Evolutionary conservation across 495 filamentous ascomycete genomes (phyloP).

Genomic region (Penicillium cataractarum): DNA sequence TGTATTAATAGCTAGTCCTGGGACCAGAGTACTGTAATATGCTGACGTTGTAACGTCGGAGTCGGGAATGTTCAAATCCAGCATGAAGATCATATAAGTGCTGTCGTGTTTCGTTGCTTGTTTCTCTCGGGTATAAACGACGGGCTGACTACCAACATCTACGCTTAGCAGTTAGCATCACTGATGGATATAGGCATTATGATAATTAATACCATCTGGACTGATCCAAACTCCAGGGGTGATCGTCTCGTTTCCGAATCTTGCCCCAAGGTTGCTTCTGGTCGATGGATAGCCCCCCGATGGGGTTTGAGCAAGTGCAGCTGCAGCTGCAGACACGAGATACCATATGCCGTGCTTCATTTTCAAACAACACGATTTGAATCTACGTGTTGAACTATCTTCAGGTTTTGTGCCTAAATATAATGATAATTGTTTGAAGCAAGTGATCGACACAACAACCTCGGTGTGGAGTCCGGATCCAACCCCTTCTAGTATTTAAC

Average conservation of each 20-base stretch:
- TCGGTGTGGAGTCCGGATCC: neutral
- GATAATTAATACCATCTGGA: neutral
- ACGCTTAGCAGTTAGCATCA: neutral
- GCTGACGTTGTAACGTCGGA: conserved; percentile 14
- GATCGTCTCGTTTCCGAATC: conserved; percentile 9
- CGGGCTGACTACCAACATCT: conserved; percentile 2
- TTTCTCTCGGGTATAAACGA: conserved; percentile 1
- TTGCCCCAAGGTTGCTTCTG: conserved; percentile 3
- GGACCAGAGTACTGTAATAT: conserved; percentile 10
- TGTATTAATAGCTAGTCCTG: conserved; percentile 7
- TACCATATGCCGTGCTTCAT: neutral
- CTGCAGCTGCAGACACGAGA: conserved; percentile 7
- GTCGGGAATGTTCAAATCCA: conserved; percentile 14
- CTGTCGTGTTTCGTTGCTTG: neutral
- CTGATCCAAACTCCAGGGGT: conserved; percentile 11
- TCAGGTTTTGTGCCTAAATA: neutral
- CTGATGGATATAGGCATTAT: neutral
- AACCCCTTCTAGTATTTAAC: neutral
- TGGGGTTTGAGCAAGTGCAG: conserved; percentile 13
- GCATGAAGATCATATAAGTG: conserved; percentile 14
- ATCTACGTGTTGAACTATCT: neutral
- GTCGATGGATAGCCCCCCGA: conserved; percentile 3
- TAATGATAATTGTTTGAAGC: neutral
- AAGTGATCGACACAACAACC: neutral
- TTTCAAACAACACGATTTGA: too few relatives aligned